phyloP scores from a whole-genome alignment of 768 basidiomycete genomes.

The Amanita phalloides region DNA sequence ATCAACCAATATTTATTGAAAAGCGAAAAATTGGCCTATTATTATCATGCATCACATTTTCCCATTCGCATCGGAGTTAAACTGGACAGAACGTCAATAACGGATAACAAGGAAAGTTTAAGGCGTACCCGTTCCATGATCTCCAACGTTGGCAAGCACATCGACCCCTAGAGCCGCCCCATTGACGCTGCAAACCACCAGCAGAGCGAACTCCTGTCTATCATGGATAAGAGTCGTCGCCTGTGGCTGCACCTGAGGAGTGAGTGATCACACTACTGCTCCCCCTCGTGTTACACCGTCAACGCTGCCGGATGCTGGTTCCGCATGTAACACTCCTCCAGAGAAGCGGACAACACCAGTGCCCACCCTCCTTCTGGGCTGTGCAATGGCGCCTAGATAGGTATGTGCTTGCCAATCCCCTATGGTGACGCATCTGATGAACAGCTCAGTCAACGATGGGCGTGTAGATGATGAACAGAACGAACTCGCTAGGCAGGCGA shows the following conservation, averaged over 20 bases:
- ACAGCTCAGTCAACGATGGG: not conserved
- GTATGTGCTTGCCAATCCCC: not conserved
- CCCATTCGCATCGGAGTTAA: no score
- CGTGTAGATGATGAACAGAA: not conserved
- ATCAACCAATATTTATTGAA: no score
- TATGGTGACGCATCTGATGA: no score
- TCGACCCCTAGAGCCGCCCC: not conserved
- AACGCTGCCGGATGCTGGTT: not conserved
- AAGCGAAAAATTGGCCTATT: no score
- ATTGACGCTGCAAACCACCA: not conserved
- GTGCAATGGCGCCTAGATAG: not conserved
- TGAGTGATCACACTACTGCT: slow-evolving; percentile 1
- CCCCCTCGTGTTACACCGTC: not conserved
- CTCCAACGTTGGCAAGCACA: not conserved
- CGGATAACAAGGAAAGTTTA: no score
- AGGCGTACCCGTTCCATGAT: no score
- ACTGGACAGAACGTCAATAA: no score
- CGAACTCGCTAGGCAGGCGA: not conserved
- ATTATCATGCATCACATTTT: no score
- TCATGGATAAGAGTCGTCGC: no score
- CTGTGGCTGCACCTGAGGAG: not conserved
- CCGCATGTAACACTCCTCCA: slow-evolving; percentile 1
- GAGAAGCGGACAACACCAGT: slow-evolving; percentile 3
- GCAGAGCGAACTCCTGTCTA: no score
- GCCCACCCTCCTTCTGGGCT: slow-evolving; percentile 2